Evolutionary conservation across 2,329 filamentous ascomycete species (phyloP).

Genomic region (Aspergillus pseudoterreus): DNA sequence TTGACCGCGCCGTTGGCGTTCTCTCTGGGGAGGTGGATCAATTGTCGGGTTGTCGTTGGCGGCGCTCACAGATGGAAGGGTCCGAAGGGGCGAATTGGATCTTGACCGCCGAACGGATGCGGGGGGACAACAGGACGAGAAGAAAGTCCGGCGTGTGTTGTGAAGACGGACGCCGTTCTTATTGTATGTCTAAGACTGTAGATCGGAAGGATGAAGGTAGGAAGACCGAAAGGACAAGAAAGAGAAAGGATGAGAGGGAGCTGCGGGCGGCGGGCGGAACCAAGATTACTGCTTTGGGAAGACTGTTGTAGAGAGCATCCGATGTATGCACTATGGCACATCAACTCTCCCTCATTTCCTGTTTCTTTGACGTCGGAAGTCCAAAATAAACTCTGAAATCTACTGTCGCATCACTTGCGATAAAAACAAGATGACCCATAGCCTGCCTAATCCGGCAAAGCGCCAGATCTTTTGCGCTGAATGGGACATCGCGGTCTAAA

Average conservation of each 20-base stretch:
- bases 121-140: neutral
- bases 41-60: slow-evolving; percentile 2
- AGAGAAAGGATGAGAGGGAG: neutral
- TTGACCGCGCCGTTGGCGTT: slow-evolving; percentile 5
- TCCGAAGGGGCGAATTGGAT: slow-evolving; percentile 11
- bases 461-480: neutral
- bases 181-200: neutral
- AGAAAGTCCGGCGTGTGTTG: neutral
- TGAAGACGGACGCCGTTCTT: neutral
- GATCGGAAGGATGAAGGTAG: neutral
- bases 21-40: slow-evolving; percentile 5
- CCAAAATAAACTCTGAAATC: neutral
- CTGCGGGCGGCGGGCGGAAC: neutral
- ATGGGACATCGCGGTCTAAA: neutral
- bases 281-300: slow-evolving; percentile 1
- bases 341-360: neutral
- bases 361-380: neutral
- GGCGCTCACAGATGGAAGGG: slow-evolving; percentile 5
- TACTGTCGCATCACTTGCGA: neutral
- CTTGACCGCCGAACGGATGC: neutral
- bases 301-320: neutral
- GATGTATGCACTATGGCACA: neutral
- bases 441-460: neutral
- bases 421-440: neutral
- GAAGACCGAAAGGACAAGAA: neutral